Conservation (phyloP, 1,284 basidiomycete genomes). For the Schizopora paradoxa region DNA sequence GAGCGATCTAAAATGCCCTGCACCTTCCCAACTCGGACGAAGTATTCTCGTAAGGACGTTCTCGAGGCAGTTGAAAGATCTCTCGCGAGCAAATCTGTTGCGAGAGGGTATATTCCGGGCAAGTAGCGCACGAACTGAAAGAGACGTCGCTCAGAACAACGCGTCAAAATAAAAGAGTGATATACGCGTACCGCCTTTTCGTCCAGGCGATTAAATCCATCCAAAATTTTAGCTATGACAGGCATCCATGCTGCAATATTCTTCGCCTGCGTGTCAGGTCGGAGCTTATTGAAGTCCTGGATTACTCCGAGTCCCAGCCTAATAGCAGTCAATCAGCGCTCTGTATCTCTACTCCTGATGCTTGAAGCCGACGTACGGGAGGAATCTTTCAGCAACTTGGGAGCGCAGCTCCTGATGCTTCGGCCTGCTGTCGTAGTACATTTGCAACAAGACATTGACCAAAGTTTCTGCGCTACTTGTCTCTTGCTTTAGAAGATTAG, state of each 20-base stretch:
- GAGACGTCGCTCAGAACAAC: too few species aligned
- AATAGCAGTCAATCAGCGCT: slow-evolving; percentile 10
- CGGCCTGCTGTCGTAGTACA: slow-evolving; percentile 90
- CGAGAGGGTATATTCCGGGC: slow-evolving; percentile 82
- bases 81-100: slow-evolving; percentile 73
- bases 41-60: slow-evolving; percentile 70
- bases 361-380: slow-evolving; percentile 64
- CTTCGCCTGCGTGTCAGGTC: slow-evolving; percentile 87
- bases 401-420: slow-evolving; percentile 79
- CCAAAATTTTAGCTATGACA: slow-evolving; percentile 89
- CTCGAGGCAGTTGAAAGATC: slow-evolving; percentile 81
- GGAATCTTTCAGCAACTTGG: slow-evolving; percentile 82
- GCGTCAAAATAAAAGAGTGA: too few species aligned
- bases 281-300: slow-evolving; percentile 86
- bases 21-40: slow-evolving; percentile 68
- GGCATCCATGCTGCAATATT: slow-evolving; percentile 98
- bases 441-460: slow-evolving; percentile 85
- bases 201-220: slow-evolving; percentile 87
- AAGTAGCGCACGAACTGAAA: slow-evolving; percentile 78
- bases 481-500: slow-evolving; percentile 97
- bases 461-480: slow-evolving; percentile 94
- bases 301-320: slow-evolving; percentile 90
- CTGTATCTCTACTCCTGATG: slow-evolving; percentile 12
- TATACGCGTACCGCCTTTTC: slow-evolving; percentile 75
- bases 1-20: slow-evolving; percentile 65